A percentile compares a stretch with the other conserved stretches of the same genome.
phyloP scores from a whole-genome alignment of 169 alveolate species.

The Plasmodium vivax region DNA sequence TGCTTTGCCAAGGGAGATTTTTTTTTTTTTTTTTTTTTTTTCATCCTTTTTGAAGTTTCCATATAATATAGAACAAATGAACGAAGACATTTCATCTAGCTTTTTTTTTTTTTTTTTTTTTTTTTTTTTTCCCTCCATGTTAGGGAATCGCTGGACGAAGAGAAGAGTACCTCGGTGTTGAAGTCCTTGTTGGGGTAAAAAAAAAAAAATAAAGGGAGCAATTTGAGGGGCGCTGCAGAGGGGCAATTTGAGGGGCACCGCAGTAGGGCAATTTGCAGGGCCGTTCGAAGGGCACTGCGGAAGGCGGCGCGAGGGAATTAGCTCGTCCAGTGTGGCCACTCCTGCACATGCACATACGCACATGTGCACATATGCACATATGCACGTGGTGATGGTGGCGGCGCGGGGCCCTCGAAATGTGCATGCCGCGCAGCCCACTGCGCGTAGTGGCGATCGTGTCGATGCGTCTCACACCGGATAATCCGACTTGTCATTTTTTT shows the following conservation, averaged over 20 bases:
- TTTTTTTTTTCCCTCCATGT: slow-evolving; percentile 1
- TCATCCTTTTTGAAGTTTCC: neutral
- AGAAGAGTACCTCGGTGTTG: slow-evolving; percentile 20
- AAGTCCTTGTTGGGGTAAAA: slow-evolving; percentile 27
- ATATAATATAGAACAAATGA: neutral
- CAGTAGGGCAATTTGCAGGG: too few species aligned
- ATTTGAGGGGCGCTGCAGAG: neutral
- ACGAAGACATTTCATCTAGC: neutral
- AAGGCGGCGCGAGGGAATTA: too few species aligned
- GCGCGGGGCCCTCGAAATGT: neutral
- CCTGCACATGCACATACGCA: neutral
- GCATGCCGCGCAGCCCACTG: too few species aligned
- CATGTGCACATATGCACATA: neutral
- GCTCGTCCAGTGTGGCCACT: neutral
- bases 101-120: neutral
- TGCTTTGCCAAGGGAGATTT: neutral
- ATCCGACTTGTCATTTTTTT: neutral
- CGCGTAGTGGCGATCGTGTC: neutral
- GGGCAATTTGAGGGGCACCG: too few species aligned
- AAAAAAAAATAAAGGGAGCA: slow-evolving; percentile 21
- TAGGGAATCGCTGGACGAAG: slow-evolving; percentile 35
- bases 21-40: neutral
- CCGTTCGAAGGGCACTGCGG: too few species aligned
- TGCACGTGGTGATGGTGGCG: neutral
- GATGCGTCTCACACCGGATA: neutral